phyloP scores from a whole-genome alignment of 1,284 basidiomycete species.

The Testicularia cyperi region DNA sequence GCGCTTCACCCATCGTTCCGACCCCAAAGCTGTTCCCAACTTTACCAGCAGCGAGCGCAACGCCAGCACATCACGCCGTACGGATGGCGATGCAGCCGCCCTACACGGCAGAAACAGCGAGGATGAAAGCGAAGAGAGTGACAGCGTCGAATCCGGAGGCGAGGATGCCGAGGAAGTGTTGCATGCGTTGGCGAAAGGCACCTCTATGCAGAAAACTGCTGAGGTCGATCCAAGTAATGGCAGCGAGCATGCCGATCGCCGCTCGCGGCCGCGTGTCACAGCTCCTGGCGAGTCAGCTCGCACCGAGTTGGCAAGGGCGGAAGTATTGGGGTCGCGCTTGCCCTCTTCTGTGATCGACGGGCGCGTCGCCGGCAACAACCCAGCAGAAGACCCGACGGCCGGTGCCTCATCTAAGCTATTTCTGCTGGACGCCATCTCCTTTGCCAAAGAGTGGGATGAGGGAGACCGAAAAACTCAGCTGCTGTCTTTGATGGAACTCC shows the following conservation, averaged over 20 bases:
- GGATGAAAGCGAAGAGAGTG: conserved; percentile 20
- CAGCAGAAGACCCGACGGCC: no score
- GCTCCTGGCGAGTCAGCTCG: no score
- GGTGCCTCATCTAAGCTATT: no score
- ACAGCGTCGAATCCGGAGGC: conserved; percentile 18
- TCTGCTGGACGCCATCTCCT: neutral
- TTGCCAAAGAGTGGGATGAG: neutral
- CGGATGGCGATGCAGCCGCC: neutral
- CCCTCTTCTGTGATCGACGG: no score
- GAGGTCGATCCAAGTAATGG: neutral
- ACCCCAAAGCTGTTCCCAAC: conserved; percentile 15
- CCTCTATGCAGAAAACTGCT: conserved; percentile 9
- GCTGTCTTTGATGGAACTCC: conserved; percentile 7
- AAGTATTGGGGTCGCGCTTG: no score
- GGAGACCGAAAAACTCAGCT: conserved; percentile 3
- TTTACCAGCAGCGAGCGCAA: conserved; percentile 30
- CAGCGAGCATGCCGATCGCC: no score
- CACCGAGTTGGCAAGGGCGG: no score
- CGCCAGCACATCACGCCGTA: neutral
- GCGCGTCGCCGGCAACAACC: no score
- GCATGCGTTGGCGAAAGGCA: conserved; percentile 11
- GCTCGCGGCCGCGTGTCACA: no score
- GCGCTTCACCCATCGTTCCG: conserved; percentile 12
- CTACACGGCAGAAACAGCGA: conserved; percentile 14
- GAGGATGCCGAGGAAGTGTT: conserved; percentile 27